These are phyloP conservation scores for Cucurbitaria berberidis DNA, from an alignment of 2,329 filamentous ascomycete species.

Conservation along the genomic window DNA sequence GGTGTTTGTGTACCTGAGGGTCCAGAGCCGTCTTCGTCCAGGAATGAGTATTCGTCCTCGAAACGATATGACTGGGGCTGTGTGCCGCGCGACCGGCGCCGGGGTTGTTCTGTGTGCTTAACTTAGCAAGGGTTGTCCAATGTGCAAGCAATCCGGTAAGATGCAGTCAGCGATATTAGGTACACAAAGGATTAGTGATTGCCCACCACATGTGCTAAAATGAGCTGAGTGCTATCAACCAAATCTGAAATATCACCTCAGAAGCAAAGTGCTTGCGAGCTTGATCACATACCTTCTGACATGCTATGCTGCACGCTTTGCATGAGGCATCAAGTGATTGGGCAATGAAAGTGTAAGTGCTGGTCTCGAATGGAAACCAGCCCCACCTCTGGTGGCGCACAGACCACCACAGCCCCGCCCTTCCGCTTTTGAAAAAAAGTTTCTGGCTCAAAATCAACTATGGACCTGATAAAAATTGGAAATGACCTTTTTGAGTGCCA, in stretches of 20 bases:
- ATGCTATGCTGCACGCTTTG: not conserved
- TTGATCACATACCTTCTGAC: constrained; percentile 18
- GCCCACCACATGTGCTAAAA: not conserved
- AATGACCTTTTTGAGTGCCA: not conserved
- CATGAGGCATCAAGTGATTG: not conserved
- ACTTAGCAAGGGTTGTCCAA: constrained; percentile 4
- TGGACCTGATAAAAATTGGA: not conserved
- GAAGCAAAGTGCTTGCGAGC: not conserved
- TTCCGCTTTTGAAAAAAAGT: not conserved
- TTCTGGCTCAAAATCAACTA: too few species aligned
- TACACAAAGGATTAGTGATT: not conserved
- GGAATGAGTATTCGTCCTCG: constrained; percentile 29
- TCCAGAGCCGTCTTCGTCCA: constrained; percentile 23
- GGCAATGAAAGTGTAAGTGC: constrained; percentile 8
- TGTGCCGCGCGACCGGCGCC: constrained; percentile 30
- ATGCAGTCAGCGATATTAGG: not conserved
- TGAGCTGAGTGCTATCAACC: not conserved
- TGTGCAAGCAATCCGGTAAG: constrained; percentile 3
- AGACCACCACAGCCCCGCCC: constrained; percentile 15
- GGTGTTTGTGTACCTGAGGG: constrained; percentile 15
- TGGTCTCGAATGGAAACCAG: not conserved
- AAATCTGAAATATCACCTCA: not conserved
- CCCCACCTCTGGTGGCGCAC: constrained; percentile 23
- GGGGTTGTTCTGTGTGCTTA: constrained; percentile 10
- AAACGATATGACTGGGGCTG: constrained; percentile 26